A percentile compares a stretch with the other conserved stretches of the same genome.
These are phyloP conservation scores for Boechera retrofracta DNA, from an alignment of 345 rosid genomes.

Conservation along the genomic window DNA sequence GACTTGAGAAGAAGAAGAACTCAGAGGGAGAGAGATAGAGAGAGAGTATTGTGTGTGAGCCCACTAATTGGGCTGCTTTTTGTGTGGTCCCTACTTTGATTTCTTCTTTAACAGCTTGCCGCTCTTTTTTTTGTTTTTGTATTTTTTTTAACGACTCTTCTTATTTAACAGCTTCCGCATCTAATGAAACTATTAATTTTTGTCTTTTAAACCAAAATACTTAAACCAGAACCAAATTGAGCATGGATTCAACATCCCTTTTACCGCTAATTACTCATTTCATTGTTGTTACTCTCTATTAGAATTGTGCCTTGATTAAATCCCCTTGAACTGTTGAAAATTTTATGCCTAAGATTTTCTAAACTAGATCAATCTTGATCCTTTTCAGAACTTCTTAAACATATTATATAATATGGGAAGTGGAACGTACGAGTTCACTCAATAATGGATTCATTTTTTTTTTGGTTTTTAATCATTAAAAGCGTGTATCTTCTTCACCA, in stretches of 20 bases:
- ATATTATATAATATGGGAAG: not conserved
- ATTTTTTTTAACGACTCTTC: not conserved
- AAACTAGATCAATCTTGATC: not conserved
- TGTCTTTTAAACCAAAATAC: not conserved
- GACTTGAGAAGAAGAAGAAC: conserved; percentile 31
- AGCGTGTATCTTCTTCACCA: not conserved
- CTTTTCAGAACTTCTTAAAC: not conserved
- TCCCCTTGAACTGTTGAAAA: not conserved
- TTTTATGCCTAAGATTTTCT: not conserved
- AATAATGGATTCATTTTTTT: not conserved
- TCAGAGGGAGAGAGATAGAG: not conserved
- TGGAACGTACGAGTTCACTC: conserved; percentile 1
- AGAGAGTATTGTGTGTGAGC: conserved; percentile 11
- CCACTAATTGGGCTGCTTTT: conserved; percentile 34
- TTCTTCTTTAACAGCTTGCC: conserved; percentile 28
- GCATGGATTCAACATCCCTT: not conserved
- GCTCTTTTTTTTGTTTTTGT: not conserved
- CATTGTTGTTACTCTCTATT: not conserved
- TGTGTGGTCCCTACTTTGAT: conserved; percentile 18
- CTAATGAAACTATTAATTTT: not conserved
- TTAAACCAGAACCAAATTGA: not conserved
- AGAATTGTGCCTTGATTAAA: not conserved
- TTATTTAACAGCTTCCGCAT: conserved; percentile 1
- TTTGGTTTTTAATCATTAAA: not conserved
- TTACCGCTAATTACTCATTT: not conserved